phyloP scores from a whole-genome alignment of 176 grass and related monocot species.

The Carex scoparia region DNA sequence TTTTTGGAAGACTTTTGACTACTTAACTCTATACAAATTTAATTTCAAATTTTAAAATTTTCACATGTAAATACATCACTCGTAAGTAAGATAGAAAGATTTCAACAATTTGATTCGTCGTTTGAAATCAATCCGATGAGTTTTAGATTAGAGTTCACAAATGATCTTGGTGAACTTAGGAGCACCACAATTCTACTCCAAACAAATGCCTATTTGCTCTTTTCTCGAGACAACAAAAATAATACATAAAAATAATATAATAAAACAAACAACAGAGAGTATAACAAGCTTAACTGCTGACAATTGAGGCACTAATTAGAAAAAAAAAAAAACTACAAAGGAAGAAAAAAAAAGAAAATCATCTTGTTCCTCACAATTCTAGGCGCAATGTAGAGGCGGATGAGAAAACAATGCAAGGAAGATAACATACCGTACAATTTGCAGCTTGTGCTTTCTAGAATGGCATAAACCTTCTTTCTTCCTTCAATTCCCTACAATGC shows the following conservation, averaged over 20 bases:
- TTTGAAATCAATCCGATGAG: too few relatives aligned
- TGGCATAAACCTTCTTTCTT: background rate
- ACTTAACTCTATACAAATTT: too few relatives aligned
- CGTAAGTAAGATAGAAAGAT: too few relatives aligned
- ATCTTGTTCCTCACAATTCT: background rate
- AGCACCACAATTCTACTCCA: too few relatives aligned
- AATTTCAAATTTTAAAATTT: too few relatives aligned
- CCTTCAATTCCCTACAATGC: background rate
- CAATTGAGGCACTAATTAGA: background rate
- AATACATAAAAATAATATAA: background rate
- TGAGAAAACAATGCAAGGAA: background rate
- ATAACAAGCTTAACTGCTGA: background rate
- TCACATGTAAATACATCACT: too few relatives aligned
- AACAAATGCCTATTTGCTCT: background rate
- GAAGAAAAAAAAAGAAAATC: background rate
- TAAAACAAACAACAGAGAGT: background rate
- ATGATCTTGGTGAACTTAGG: too few relatives aligned
- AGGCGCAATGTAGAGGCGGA: background rate
- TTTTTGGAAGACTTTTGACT: too few relatives aligned
- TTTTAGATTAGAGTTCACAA: too few relatives aligned
- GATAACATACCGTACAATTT: background rate
- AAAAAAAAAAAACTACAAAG: background rate
- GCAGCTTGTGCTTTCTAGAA: background rate
- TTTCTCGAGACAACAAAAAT: background rate
- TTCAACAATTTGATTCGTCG: too few relatives aligned